Conservation (phyloP, 2,329 filamentous ascomycete species). For the Cryphonectria radicalis region DNA sequence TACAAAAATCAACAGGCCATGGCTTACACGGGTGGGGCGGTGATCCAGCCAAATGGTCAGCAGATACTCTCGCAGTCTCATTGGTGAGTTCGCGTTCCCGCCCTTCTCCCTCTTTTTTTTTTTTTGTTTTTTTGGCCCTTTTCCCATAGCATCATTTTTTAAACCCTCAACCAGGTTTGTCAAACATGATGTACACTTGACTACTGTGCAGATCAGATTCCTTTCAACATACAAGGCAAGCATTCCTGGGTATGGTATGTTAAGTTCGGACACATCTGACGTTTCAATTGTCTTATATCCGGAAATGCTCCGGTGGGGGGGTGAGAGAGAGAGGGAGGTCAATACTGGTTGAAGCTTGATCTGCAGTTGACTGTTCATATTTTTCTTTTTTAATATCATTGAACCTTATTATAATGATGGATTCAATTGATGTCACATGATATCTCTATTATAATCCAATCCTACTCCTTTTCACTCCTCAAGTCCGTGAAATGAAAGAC, state of each 20-base stretch:
- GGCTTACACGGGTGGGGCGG: conserved; percentile 2
- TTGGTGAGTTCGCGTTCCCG: not conserved
- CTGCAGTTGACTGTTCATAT: too few relatives aligned
- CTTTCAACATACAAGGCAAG: not conserved
- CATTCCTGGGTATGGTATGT: not conserved
- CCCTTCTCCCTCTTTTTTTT: not conserved
- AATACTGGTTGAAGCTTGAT: too few relatives aligned
- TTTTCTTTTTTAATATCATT: too few relatives aligned
- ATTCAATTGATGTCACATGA: too few relatives aligned
- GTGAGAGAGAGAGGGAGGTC: too few relatives aligned
- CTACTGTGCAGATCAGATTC: not conserved
- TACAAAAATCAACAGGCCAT: not conserved
- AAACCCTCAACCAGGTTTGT: not conserved
- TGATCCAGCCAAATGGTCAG: not conserved
- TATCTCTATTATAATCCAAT: too few relatives aligned
- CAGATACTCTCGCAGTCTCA: conserved; percentile 9
- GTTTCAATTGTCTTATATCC: not conserved
- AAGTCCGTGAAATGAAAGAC: too few relatives aligned
- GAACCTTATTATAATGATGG: too few relatives aligned
- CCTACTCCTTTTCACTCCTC: too few relatives aligned
- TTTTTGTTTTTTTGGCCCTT: not conserved
- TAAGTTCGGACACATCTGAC: not conserved
- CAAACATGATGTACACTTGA: not conserved
- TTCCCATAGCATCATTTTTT: not conserved
- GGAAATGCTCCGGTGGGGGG: not conserved